phyloP scores from a whole-genome alignment of 225 moss, liverwort and hornwort genomes.

The Straminergon stramineum region DNA sequence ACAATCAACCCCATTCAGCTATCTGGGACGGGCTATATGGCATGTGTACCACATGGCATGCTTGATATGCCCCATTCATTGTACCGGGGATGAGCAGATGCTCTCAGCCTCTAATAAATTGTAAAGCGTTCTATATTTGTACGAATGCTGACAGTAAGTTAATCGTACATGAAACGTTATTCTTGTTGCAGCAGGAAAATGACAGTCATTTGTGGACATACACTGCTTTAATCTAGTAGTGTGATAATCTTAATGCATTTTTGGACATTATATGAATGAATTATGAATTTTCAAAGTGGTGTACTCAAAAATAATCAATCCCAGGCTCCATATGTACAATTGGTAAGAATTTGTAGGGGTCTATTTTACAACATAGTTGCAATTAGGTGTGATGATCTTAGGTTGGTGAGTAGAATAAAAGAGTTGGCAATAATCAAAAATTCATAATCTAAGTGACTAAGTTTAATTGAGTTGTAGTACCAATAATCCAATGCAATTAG shows the following conservation, averaged over 20 bases:
- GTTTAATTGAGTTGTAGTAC: background rate
- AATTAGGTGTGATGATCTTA: background rate
- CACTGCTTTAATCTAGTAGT: no score
- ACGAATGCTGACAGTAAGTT: background rate
- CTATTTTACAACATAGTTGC: background rate
- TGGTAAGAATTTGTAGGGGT: background rate
- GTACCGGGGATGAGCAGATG: background rate
- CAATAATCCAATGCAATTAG: background rate
- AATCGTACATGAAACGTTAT: background rate
- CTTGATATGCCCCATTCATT: background rate
- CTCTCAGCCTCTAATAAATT: background rate
- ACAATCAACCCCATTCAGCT: background rate
- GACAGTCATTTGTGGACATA: no score
- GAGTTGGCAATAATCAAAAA: fast-evolving
- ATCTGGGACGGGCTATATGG: background rate
- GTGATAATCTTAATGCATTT: background rate
- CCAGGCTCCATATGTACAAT: background rate
- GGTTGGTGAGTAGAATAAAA: background rate
- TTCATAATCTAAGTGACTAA: background rate
- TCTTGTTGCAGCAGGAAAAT: background rate
- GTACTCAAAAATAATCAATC: background rate
- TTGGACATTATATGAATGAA: background rate
- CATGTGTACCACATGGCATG: conserved; percentile 9
- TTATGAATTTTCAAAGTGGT: background rate
- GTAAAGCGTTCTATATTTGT: no score